A percentile compares a stretch with the other conserved stretches of the same genome.
These are phyloP conservation scores for Metschnikowia shivogae DNA, from an alignment of 805 yeast genomes.

Conservation along the genomic window DNA sequence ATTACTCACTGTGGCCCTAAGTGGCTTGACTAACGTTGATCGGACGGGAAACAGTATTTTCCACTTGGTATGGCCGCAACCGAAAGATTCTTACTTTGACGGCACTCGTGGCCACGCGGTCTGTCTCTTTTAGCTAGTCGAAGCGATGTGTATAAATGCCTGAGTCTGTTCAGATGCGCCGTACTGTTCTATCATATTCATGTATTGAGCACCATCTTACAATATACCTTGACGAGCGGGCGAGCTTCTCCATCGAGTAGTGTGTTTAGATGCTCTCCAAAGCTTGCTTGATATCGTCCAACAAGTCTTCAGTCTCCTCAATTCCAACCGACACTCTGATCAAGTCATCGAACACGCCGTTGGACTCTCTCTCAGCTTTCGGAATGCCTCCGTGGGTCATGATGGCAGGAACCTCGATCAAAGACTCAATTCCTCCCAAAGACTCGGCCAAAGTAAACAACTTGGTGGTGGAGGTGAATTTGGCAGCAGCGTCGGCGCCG, in stretches of 20 bases:
- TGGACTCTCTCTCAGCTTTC: slow-evolving; percentile 66
- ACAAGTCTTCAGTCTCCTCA: slow-evolving; percentile 75
- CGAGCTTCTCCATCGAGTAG: not conserved
- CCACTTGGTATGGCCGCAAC: too few relatives aligned
- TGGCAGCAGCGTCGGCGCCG: slow-evolving; percentile 71
- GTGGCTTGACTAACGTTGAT: too few relatives aligned
- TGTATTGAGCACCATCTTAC: too few relatives aligned
- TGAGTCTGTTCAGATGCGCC: too few relatives aligned
- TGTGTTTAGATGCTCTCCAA: slow-evolving; percentile 28
- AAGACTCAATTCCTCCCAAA: slow-evolving; percentile 83
- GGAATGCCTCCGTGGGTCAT: slow-evolving; percentile 95
- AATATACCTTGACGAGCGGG: too few relatives aligned
- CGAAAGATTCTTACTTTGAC: too few relatives aligned
- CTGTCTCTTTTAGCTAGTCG: too few relatives aligned
- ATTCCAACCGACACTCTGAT: slow-evolving; percentile 83
- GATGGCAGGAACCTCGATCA: slow-evolving; percentile 82
- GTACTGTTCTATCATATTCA: too few relatives aligned
- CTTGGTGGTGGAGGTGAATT: slow-evolving; percentile 69
- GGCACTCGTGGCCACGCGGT: too few relatives aligned
- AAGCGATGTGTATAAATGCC: too few relatives aligned
- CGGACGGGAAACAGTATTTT: too few relatives aligned
- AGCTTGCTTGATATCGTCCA: slow-evolving; percentile 69
- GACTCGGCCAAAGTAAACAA: slow-evolving; percentile 86
- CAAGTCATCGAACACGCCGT: slow-evolving; percentile 79
- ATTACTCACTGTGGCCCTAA: too few relatives aligned